Conservation (phyloP, 176 grass and related monocot species). For the Phyllostachys edulis region DNA sequence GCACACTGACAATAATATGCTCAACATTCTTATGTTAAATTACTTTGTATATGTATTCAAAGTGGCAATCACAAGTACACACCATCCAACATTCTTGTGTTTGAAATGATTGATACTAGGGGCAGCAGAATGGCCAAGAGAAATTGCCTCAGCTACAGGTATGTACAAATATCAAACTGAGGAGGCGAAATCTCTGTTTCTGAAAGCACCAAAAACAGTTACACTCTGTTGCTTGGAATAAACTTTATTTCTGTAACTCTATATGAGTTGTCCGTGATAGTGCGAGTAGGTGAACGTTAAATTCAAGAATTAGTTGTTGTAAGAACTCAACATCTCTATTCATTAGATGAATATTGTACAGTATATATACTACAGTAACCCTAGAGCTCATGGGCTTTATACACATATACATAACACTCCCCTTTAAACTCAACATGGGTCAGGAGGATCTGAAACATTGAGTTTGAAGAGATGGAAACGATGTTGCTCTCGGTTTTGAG, state of each 20-base stretch:
- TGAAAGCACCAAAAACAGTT: background rate
- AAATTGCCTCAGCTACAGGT: background rate
- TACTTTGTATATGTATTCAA: constrained; percentile 1
- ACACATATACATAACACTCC: too few species aligned
- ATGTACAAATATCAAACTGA: background rate
- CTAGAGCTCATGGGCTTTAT: too few species aligned
- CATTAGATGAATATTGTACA: too few species aligned
- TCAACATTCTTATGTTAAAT: background rate
- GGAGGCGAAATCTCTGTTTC: background rate
- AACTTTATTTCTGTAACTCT: constrained; percentile 3
- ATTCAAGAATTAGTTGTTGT: constrained; percentile 1
- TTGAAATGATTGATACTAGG: background rate
- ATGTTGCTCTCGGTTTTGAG: too few species aligned
- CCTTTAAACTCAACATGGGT: too few species aligned
- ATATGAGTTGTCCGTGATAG: background rate
- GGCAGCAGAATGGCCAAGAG: background rate
- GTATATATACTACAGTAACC: too few species aligned
- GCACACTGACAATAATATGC: background rate
- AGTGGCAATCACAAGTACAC: background rate
- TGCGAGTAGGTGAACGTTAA: background rate
- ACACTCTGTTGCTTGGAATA: background rate
- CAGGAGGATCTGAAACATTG: too few species aligned
- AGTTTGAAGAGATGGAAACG: too few species aligned
- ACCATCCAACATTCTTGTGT: background rate
- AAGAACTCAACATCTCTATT: too few species aligned